These are phyloP conservation scores for Groenewaldozyma salmanticensis DNA, from an alignment of 805 yeast species.

Conservation along the genomic window DNA sequence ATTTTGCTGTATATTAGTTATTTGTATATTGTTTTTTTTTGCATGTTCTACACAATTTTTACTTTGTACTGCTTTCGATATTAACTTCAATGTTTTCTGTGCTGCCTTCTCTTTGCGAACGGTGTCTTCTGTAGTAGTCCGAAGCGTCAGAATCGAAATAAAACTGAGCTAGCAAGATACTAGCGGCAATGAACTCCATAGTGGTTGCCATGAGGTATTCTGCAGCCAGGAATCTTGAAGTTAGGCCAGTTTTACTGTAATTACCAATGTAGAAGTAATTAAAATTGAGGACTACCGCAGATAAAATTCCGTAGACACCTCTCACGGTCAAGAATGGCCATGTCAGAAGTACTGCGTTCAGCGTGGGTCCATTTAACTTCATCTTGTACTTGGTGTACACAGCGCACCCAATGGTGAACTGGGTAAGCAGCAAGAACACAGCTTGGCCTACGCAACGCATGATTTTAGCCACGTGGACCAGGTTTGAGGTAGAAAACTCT, in stretches of 20 bases:
- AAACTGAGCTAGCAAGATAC: not conserved
- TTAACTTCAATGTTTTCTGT: too few species aligned
- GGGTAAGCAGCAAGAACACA: conserved; percentile 8
- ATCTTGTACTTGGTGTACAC: not conserved
- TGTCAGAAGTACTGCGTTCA: conserved; percentile 6
- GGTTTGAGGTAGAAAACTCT: not conserved
- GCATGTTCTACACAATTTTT: too few species aligned
- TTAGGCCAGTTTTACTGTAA: conserved; percentile 7
- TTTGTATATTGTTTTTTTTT: too few species aligned
- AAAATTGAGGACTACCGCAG: conserved; percentile 7
- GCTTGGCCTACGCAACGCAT: conserved; percentile 13
- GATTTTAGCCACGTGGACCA: conserved; percentile 5
- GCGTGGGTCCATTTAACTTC: conserved; percentile 5
- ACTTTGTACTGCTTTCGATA: too few species aligned
- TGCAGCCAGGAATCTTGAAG: conserved; percentile 6
- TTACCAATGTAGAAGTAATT: conserved; percentile 11
- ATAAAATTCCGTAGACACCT: conserved; percentile 13
- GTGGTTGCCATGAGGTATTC: conserved; percentile 14
- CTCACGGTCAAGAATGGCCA: conserved; percentile 11
- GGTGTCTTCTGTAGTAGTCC: too few species aligned
- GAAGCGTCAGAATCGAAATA: too few species aligned
- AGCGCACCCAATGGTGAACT: conserved; percentile 4
- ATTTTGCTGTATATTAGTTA: too few species aligned
- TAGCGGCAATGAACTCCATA: conserved; percentile 13
- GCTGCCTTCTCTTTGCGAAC: too few species aligned